These are phyloP conservation scores for Meyerozyma sp. DNA, from an alignment of 1,139 yeast species.

Conservation along the genomic window DNA sequence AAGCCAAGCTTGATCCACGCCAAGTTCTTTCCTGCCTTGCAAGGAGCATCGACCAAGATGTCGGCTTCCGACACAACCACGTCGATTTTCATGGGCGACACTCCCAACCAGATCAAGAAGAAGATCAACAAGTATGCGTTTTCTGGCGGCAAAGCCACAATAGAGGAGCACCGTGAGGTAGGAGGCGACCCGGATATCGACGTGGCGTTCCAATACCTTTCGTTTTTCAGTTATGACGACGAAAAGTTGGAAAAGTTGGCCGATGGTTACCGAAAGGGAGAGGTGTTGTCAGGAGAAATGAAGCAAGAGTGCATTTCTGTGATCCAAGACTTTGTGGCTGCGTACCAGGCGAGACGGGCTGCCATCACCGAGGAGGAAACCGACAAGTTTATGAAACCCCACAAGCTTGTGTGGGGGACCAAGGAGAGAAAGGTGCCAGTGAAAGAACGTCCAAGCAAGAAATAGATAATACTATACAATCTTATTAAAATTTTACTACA, in stretches of 20 bases:
- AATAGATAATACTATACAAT: constrained; percentile 8
- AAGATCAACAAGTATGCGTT: constrained; percentile 96
- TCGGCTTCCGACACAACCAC: constrained; percentile 81
- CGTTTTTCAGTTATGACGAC: constrained; percentile 88
- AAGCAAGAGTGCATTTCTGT: constrained; percentile 81
- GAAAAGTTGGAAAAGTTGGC: constrained; percentile 61
- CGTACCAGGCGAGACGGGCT: constrained; percentile 75
- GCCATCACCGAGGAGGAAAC: constrained; percentile 63
- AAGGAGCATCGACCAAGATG: constrained; percentile 97
- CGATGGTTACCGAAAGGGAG: constrained; percentile 71
- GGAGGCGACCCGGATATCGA: constrained; percentile 98
- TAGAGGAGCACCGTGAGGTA: constrained; percentile 80
- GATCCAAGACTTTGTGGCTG: constrained; percentile 71
- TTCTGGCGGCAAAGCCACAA: constrained; percentile 85
- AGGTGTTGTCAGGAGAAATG: constrained; percentile 86
- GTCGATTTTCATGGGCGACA: constrained; percentile 90
- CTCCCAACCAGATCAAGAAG: constrained; percentile 85
- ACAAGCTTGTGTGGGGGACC: constrained; percentile 70
- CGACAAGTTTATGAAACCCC: constrained; percentile 76
- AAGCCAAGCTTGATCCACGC: constrained; percentile 94
- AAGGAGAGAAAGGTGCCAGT: constrained; percentile 67
- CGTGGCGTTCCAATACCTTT: constrained; percentile 88
- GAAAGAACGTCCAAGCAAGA: constrained; percentile 44
- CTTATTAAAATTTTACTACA: constrained; percentile 2
- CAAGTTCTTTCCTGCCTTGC: constrained; percentile 96